Conservation (phyloP, 257 asterid species). For the Primulina huaijiensis region DNA sequence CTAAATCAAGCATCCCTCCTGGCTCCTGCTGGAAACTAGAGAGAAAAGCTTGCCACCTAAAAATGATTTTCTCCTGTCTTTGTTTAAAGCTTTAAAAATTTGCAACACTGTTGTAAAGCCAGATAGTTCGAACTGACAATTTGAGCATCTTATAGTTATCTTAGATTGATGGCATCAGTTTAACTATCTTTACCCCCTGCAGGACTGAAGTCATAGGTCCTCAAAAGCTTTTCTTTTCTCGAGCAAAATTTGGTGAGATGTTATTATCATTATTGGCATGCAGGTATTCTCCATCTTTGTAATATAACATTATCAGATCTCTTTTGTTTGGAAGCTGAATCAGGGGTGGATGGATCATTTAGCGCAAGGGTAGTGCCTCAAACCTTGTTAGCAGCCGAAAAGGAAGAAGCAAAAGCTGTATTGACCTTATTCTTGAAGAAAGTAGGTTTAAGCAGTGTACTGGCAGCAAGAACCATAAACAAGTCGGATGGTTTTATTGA, state of each 20-base stretch:
- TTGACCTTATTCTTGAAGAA: conserved; percentile 77
- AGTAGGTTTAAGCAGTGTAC: conserved; percentile 73
- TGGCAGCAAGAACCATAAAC: conserved; percentile 69
- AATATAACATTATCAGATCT: conserved; percentile 26
- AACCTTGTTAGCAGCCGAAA: conserved; percentile 78
- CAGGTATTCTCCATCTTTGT: conserved; percentile 15
- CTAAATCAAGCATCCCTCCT: no score
- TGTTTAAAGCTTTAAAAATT: no score
- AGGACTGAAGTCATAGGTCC: conserved; percentile 42
- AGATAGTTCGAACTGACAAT: neutral
- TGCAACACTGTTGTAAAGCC: neutral
- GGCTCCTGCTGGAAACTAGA: no score
- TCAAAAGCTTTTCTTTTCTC: conserved; percentile 49
- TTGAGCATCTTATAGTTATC: neutral
- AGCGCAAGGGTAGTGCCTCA: conserved; percentile 64
- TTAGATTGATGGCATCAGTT: neutral
- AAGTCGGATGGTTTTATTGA: conserved; percentile 81
- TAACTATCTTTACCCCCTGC: conserved; percentile 20
- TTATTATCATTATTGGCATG: conserved; percentile 16
- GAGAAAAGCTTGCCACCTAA: no score
- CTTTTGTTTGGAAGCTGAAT: conserved; percentile 52
- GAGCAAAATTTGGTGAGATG: conserved; percentile 58
- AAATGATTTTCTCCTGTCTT: no score
- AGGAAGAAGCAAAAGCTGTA: conserved; percentile 95
- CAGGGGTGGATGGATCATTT: conserved; percentile 66